Evolutionary conservation across 768 basidiomycete genomes (phyloP), one percentile per base, ranked within the genome.

Genomic region (Gloeopeniophorella convolvens): DNA sequence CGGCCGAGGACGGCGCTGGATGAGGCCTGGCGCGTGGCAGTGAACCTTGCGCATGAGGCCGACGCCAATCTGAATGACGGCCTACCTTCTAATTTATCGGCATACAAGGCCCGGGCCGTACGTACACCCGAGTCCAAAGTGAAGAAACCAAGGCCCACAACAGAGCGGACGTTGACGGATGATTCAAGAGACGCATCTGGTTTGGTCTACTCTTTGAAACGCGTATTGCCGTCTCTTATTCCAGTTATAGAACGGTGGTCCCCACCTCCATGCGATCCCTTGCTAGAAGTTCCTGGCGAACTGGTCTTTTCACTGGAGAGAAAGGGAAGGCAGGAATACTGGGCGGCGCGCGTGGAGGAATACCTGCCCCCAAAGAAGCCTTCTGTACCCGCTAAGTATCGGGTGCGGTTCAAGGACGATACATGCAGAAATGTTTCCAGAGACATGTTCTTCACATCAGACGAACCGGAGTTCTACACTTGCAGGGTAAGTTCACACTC

Each of bases 271-370:
- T 64, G 70, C 2, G 80, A 85, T 54, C 65, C 66, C 3, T 63
- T 68, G 0, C 68, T 84, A 20, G 64, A 73, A 13, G 77, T 87
- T 31, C 85, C 84, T 3, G 87, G 84, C 3, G 86, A 89, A 62
- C 63, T 80, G 1, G 67, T 88, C 2, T 68, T 88, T 11, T 81
- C 82, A 5, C 62, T 68, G 20, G 75, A 73, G 3, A 65, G 57
- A 35, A 65, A 65, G 46, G 60, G 57, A 18, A 62, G 62, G 5
- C 55, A 59, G 4, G 57, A 62, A 13, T 82, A 81, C 58, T 90
- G 87, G 87, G 85, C 87, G 2, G 87, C 82, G 1, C 69, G 68
- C 60, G 66, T 89, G 33, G 58, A 80, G 9, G 67, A 59, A 0
- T 85, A 81, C 57, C 48, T 77, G 20, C 69, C 72, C 11, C 72